Percentiles rank a stretch among this genome's conserved stretches.
Conservation (phyloP, 352 stramenopile species). For the Phytophthora colocasiae region DNA sequence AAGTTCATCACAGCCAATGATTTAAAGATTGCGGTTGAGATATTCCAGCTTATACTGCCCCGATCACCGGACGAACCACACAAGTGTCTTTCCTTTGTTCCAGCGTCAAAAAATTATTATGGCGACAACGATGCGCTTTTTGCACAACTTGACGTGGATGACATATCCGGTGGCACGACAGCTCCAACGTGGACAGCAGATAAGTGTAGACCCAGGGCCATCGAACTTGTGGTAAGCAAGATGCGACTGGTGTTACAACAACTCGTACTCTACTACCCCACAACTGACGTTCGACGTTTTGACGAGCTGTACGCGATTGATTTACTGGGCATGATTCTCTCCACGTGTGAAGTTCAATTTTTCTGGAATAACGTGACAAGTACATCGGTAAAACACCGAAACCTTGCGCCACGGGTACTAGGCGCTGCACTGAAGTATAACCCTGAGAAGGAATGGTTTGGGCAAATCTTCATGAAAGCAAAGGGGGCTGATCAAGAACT, state of each 20-base stretch:
- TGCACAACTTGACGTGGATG: neutral
- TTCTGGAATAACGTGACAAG: slow-evolving; percentile 58
- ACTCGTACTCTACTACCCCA: slow-evolving; percentile 62
- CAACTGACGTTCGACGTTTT: slow-evolving; percentile 33
- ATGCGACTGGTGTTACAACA: slow-evolving; percentile 59
- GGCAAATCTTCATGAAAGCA: slow-evolving; percentile 67
- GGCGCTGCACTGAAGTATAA: slow-evolving; percentile 66
- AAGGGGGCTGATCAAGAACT: slow-evolving; percentile 63
- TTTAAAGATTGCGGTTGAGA: slow-evolving; percentile 60
- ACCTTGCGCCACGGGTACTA: slow-evolving; percentile 68
- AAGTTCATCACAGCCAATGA: slow-evolving; percentile 40
- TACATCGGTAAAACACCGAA: slow-evolving; percentile 48
- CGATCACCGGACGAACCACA: slow-evolving; percentile 36
- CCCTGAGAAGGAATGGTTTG: slow-evolving; percentile 70
- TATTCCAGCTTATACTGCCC: slow-evolving; percentile 57
- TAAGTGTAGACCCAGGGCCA: slow-evolving; percentile 30
- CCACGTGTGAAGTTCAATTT: slow-evolving; percentile 67
- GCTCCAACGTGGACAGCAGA: slow-evolving; percentile 32
- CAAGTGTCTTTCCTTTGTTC: slow-evolving; percentile 25
- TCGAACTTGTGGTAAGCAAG: slow-evolving; percentile 41
- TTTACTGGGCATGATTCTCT: slow-evolving; percentile 66
- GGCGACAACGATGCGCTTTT: slow-evolving; percentile 38
- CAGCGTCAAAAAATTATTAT: slow-evolving; percentile 37
- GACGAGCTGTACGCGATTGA: slow-evolving; percentile 76
- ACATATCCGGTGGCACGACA: neutral